Evolutionary conservation across 1,139 yeast genomes (phyloP).

Genomic region (Hyphopichia buzzinii): DNA sequence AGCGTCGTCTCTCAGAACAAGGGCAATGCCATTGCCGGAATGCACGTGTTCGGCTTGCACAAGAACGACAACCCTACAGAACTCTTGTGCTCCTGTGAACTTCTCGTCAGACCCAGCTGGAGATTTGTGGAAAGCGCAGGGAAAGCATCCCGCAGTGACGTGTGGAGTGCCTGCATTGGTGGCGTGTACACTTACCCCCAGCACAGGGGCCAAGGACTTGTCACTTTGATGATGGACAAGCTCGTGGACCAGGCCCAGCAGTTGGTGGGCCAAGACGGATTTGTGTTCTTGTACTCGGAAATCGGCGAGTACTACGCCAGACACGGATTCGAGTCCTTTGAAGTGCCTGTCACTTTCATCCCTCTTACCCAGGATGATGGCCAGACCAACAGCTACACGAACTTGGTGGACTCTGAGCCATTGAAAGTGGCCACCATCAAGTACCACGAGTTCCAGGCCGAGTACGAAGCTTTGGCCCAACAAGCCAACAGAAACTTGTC

Average conservation of each 20-base stretch:
- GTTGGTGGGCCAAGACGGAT: constrained; percentile 35
- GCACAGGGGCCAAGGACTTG: constrained; percentile 65
- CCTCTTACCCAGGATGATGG: constrained; percentile 8
- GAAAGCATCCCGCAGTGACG: constrained; percentile 17
- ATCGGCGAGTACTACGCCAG: constrained; percentile 64
- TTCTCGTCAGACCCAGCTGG: constrained; percentile 33
- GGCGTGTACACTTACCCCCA: constrained; percentile 61
- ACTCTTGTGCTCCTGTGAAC: constrained; percentile 35
- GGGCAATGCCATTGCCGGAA: constrained; percentile 16
- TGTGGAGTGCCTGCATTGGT: constrained; percentile 57
- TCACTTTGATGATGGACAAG: constrained; percentile 55
- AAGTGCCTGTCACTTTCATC: constrained; percentile 39
- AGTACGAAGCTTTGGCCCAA: constrained; percentile 21
- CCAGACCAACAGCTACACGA: neutral
- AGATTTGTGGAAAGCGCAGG: constrained; percentile 17
- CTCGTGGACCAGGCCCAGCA: constrained; percentile 28
- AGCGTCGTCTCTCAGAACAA: constrained; percentile 25
- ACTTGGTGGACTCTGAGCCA: constrained; percentile 22
- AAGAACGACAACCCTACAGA: constrained; percentile 17
- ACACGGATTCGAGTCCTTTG: constrained; percentile 56
- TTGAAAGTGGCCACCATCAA: constrained; percentile 17
- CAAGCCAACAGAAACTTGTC: constrained; percentile 19
- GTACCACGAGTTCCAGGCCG: constrained; percentile 31
- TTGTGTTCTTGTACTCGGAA: constrained; percentile 63
- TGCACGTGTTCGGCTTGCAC: constrained; percentile 30